Conservation (phyloP, 2,329 filamentous ascomycete genomes). For the Aspergillus novofumigatus region DNA sequence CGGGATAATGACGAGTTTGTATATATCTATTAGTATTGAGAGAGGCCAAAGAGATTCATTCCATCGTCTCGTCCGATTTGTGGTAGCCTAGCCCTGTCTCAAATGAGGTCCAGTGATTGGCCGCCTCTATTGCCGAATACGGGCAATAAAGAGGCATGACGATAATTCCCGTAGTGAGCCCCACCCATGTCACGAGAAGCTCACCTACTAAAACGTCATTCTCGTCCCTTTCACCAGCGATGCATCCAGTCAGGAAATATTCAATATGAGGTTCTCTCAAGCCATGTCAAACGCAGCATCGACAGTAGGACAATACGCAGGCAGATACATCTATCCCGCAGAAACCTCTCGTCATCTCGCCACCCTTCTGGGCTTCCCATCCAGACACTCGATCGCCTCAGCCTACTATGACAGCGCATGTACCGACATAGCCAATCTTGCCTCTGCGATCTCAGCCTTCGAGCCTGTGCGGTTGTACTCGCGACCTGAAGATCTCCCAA, state of each 20-base stretch:
- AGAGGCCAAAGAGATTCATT: not conserved
- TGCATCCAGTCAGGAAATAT: too few relatives aligned
- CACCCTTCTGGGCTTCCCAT: conserved; percentile 27
- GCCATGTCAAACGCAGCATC: not conserved
- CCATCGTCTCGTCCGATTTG: not conserved
- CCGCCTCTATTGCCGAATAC: not conserved
- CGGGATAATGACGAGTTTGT: conserved; percentile 65
- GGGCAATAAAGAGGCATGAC: not conserved
- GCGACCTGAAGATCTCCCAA: conserved; percentile 20
- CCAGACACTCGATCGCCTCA: conserved; percentile 18
- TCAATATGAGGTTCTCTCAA: not conserved
- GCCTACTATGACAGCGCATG: conserved; percentile 17
- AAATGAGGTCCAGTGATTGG: not conserved
- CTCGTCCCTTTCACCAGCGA: too few relatives aligned
- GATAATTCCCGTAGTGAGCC: too few relatives aligned
- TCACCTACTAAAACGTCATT: not conserved
- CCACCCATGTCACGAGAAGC: too few relatives aligned
- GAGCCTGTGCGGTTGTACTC: conserved; percentile 30
- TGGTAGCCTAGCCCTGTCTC: not conserved
- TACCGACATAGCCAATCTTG: conserved; percentile 24
- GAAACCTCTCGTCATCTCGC: conserved; percentile 22
- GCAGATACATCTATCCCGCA: conserved; percentile 15
- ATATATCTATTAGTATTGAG: conserved; percentile 50
- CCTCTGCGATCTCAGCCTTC: conserved; percentile 25
- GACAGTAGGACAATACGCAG: too few relatives aligned